phyloP scores from a whole-genome alignment of 1,284 basidiomycete genomes.

The Pseudozyma hubeiensis region DNA sequence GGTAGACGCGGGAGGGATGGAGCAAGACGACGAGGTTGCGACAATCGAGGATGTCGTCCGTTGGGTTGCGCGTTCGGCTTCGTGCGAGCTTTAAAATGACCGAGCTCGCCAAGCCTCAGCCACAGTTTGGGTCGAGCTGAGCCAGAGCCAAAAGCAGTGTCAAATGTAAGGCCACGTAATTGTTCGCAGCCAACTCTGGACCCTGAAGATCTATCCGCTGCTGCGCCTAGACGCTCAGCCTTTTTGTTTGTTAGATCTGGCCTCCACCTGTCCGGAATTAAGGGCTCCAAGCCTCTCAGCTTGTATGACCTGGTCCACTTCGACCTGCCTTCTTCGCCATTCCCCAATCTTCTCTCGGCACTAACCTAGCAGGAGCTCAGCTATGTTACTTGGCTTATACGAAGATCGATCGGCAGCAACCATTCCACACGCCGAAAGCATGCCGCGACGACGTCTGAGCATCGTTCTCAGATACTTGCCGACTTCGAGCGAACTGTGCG shows the following conservation, averaged over 20 bases:
- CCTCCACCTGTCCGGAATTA: neutral
- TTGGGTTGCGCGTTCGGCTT: slow-evolving; percentile 11
- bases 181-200: neutral
- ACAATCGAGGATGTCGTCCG: slow-evolving; percentile 1
- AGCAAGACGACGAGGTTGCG: no score
- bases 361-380: no score
- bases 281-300: neutral
- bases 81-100: slow-evolving; percentile 30
- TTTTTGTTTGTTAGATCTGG: no score
- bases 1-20: neutral
- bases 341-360: neutral
- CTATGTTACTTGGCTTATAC: no score
- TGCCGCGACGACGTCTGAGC: no score
- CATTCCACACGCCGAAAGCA: no score
- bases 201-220: neutral
- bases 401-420: no score
- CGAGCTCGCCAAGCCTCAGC: slow-evolving; percentile 23
- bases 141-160: slow-evolving; percentile 1
- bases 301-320: neutral
- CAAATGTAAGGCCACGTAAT: slow-evolving; percentile 6
- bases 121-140: neutral
- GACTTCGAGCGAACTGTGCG: no score
- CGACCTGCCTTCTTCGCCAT: neutral
- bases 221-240: no score
- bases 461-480: no score